These are phyloP conservation scores for Coemansia sp. DNA, from an alignment of 192 early-diverging fungal genomes.

Conservation along the genomic window DNA sequence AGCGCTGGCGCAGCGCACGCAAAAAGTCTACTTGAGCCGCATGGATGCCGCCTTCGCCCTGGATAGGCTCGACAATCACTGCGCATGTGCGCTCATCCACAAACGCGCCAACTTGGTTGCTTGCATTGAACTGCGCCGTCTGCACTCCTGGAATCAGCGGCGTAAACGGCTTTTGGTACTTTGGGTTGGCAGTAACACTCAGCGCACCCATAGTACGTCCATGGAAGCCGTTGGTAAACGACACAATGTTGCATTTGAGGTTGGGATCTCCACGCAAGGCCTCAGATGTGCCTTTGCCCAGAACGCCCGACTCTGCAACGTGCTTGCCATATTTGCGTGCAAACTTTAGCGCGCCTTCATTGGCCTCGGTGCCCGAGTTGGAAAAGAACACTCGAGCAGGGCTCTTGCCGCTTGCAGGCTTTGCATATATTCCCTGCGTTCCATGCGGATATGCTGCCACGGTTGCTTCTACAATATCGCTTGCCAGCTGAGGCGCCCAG, in stretches of 20 bases:
- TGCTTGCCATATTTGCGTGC: slow-evolving; percentile 78
- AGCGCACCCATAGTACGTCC: slow-evolving; percentile 94
- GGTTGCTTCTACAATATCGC: slow-evolving; percentile 66
- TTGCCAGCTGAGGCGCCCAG: slow-evolving; percentile 77
- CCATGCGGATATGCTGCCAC: slow-evolving; percentile 45
- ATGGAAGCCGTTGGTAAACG: slow-evolving; percentile 92
- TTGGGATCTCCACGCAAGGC: slow-evolving; percentile 52
- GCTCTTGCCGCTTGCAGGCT: slow-evolving; percentile 10
- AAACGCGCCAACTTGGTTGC: slow-evolving; percentile 56
- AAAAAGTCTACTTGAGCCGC: slow-evolving; percentile 72
- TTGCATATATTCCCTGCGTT: slow-evolving; percentile 49
- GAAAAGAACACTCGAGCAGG: slow-evolving; percentile 85
- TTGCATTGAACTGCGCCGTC: slow-evolving; percentile 72
- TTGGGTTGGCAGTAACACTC: slow-evolving; percentile 87
- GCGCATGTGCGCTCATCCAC: slow-evolving; percentile 81
- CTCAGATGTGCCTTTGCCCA: slow-evolving; percentile 45
- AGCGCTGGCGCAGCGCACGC: slow-evolving; percentile 69
- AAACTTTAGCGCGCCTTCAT: slow-evolving; percentile 97
- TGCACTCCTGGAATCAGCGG: slow-evolving; percentile 87
- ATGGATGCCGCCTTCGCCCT: slow-evolving; percentile 94
- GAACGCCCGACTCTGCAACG: slow-evolving; percentile 26
- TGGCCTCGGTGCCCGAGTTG: slow-evolving; percentile 98
- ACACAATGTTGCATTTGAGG: slow-evolving; percentile 73
- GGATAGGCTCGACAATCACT: slow-evolving; percentile 95
- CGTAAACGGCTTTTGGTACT: slow-evolving; percentile 93